Base-by-base conservation (phyloP, 495 filamentous ascomycete genomes). In the Podospora tetraspora region DNA sequence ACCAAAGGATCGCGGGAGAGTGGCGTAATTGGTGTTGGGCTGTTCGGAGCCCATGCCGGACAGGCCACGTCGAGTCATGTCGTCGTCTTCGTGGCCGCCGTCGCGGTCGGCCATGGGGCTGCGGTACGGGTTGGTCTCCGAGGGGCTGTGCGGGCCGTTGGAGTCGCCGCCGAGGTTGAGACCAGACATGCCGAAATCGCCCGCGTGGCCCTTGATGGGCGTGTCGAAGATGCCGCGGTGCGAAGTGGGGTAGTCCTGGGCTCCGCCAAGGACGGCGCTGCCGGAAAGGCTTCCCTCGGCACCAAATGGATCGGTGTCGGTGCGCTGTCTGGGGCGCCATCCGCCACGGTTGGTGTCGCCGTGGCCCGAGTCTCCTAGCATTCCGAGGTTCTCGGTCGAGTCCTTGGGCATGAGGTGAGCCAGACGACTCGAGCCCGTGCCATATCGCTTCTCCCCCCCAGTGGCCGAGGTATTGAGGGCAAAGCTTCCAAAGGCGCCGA, bases 51-150 rank as follows among this genome's bases (percentile, higher is more conserved):
- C 73, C 24, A 72, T 73, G 23, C 74, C 70, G 1, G 78, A 70
- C 22, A 80, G 82, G 24, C 74, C 74, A 43, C 74, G 76, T 10
- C 78, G 76, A 6, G 82, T 81, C 63, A 88, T 85, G 34, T 86
- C 77, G 68, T 93, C 90, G 29, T 92, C 90, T 3, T 85, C 83
- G 25, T 93, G 89, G 0, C 83, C 83, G 34, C 88, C 87, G 21
- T 93, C 91, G n/a, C 91, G 74, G 13, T 76, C 72, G 10, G 63
- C 71, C 34, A 69, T 88, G 10, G 95, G 96, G 77, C 94, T 98
- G 70, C 91, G 91, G 74, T 94, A 99, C n/a, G 95, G 96, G 77
- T 99, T 99, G 1, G 95, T 98, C 69, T 97, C 93, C 0, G 94
- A 95, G 43, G 95, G 96, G 74, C 96, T 98, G 69, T 91, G 66